A percentile compares a stretch with the other conserved stretches of the same genome.
Evolutionary conservation across 371 early-diverging fungal genomes (phyloP).

Genomic region (Apophysomyces variabilis): DNA sequence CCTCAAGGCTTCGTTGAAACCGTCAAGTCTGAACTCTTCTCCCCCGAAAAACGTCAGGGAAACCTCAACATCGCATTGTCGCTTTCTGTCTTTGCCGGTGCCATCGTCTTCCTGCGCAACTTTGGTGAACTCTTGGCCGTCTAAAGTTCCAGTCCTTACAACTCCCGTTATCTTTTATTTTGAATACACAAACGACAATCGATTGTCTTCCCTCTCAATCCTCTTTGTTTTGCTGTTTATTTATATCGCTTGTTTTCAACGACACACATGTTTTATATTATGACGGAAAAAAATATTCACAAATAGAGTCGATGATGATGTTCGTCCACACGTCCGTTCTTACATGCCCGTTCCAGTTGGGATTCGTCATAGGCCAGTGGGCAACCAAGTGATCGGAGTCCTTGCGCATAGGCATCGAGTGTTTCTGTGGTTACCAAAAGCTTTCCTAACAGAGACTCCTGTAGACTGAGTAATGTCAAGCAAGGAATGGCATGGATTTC

Average conservation of each 20-base stretch:
- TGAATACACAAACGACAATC: not conserved
- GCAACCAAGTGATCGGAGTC: conserved; percentile 28
- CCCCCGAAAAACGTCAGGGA: conserved; percentile 59
- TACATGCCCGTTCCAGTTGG: conserved; percentile 18
- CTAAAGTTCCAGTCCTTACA: conserved; percentile 33
- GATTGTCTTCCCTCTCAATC: not conserved
- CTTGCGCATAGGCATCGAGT: conserved; percentile 35
- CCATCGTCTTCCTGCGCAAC: conserved; percentile 68
- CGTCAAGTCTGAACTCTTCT: conserved; percentile 53
- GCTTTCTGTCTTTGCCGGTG: conserved; percentile 64
- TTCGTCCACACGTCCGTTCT: conserved; percentile 34
- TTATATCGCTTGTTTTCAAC: not conserved
- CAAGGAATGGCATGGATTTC: conserved; percentile 47
- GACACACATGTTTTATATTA: conserved; percentile 11
- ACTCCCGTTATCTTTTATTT: not conserved
- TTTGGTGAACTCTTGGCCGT: conserved; percentile 70
- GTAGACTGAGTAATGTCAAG: conserved; percentile 42
- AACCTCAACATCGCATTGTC: conserved; percentile 68
- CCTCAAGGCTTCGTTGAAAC: conserved; percentile 40
- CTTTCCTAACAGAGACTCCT: conserved; percentile 49
- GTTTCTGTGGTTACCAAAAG: conserved; percentile 41
- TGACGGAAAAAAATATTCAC: conserved; percentile 18
- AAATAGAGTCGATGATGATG: conserved; percentile 51
- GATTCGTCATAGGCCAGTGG: conserved; percentile 20
- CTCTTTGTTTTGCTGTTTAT: no score